These are phyloP conservation scores for Fraxinus sp. DNA, from an alignment of 305 asterid genomes.

Conservation along the genomic window DNA sequence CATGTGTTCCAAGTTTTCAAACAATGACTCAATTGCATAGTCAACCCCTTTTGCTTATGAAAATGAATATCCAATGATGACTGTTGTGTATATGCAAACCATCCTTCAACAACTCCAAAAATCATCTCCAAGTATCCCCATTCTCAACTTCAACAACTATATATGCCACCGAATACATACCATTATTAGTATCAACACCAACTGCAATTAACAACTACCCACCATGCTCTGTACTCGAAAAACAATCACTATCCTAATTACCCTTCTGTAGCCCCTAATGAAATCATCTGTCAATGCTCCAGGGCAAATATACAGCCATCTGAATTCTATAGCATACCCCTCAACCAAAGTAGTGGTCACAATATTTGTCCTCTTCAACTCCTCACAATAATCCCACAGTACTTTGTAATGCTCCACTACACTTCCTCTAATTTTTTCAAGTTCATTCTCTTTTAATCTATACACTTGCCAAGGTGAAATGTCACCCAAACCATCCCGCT, in stretches of 20 bases:
- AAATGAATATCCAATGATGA: background rate
- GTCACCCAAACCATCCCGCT: background rate
- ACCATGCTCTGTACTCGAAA: background rate
- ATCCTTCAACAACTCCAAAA: background rate
- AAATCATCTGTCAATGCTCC: background rate
- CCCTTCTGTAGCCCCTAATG: background rate
- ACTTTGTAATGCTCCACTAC: too few relatives aligned
- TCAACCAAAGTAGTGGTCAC: too few relatives aligned
- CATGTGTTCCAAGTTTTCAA: background rate
- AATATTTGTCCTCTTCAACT: too few relatives aligned
- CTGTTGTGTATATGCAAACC: background rate
- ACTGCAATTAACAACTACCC: background rate
- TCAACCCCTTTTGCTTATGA: background rate
- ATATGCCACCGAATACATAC: background rate
- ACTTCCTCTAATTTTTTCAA: background rate
- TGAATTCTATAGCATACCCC: background rate
- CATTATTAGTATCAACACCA: too few relatives aligned
- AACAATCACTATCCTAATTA: background rate
- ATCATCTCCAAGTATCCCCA: background rate
- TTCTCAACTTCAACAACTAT: background rate
- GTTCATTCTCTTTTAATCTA: background rate
- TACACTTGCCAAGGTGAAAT: background rate
- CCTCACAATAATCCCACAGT: too few relatives aligned
- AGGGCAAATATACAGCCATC: background rate
- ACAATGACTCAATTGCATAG: background rate